A percentile compares a stretch with the other conserved stretches of the same genome.
These are phyloP conservation scores for Monascus purpureus DNA, from an alignment of 495 filamentous ascomycete species.

Conservation along the genomic window DNA sequence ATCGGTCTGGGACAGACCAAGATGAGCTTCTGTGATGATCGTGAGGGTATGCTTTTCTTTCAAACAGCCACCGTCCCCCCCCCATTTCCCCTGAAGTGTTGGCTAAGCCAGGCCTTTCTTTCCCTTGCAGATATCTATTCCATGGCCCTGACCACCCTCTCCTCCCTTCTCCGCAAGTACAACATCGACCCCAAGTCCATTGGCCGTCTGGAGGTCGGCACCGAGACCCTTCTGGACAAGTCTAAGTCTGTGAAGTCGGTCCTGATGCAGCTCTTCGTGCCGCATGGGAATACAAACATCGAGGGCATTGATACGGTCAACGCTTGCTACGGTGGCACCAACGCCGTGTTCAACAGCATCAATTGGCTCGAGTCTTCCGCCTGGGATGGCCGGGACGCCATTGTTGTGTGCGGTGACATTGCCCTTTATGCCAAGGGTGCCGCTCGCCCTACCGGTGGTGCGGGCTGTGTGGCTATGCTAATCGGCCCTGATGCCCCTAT, in stretches of 20 bases:
- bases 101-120: slow-evolving; percentile 1
- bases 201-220: slow-evolving; percentile 92
- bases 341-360: slow-evolving; percentile 89
- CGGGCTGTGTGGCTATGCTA: slow-evolving; percentile 86
- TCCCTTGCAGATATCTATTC: slow-evolving; percentile 82
- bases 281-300: slow-evolving; percentile 75
- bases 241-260: slow-evolving; percentile 99
- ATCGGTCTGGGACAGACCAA: slow-evolving; percentile 99
- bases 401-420: slow-evolving; percentile 94
- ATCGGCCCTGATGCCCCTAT: slow-evolving; percentile 88
- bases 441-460: slow-evolving; percentile 90
- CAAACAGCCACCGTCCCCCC: too few relatives aligned
- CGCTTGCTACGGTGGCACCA: slow-evolving; percentile 97
- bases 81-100: neutral
- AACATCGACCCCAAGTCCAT: slow-evolving; percentile 80
- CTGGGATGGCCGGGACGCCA: slow-evolving; percentile 90
- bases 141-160: slow-evolving; percentile 74
- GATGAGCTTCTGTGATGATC: slow-evolving; percentile 99
- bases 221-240: slow-evolving; percentile 97
- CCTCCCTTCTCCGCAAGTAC: slow-evolving; percentile 85
- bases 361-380: slow-evolving; percentile 98
- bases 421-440: slow-evolving; percentile 94
- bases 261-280: slow-evolving; percentile 89
- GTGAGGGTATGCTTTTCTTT: slow-evolving; percentile 58
- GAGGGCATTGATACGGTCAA: slow-evolving; percentile 96